phyloP scores from a whole-genome alignment of 352 stramenopile species.

The Pythium sp. region DNA sequence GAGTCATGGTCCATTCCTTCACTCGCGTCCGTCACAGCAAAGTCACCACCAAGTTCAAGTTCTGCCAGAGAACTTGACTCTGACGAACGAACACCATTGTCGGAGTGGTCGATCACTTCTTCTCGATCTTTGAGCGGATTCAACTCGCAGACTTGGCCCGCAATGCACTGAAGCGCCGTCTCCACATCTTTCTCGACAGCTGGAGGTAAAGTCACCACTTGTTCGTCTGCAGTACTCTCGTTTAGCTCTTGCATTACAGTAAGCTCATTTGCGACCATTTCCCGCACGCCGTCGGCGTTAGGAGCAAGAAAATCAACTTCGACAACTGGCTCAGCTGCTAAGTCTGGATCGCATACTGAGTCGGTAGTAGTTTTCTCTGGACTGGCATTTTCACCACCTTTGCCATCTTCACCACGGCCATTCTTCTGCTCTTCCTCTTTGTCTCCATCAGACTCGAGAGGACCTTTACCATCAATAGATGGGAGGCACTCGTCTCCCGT shows the following conservation, averaged over 20 bases:
- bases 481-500: neutral
- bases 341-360: neutral
- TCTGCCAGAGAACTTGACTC: neutral
- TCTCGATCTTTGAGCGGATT: neutral
- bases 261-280: neutral
- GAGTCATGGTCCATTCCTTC: too few species aligned
- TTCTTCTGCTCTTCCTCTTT: neutral
- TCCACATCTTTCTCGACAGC: neutral
- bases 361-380: neutral
- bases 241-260: neutral
- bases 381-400: neutral
- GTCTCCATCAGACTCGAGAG: neutral
- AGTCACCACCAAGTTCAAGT: neutral
- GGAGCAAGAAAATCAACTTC: neutral
- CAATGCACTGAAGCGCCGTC: neutral
- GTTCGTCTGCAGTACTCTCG: neutral
- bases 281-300: neutral
- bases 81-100: neutral
- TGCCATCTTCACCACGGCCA: too few species aligned
- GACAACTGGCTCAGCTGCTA: neutral
- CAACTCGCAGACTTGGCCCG: neutral
- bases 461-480: neutral
- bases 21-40: neutral
- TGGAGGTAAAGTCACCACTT: neutral
- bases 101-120: neutral